These are phyloP conservation scores for Graphilbum ipis-grandicollis DNA, from an alignment of 2,329 filamentous ascomycete genomes.

Conservation along the genomic window DNA sequence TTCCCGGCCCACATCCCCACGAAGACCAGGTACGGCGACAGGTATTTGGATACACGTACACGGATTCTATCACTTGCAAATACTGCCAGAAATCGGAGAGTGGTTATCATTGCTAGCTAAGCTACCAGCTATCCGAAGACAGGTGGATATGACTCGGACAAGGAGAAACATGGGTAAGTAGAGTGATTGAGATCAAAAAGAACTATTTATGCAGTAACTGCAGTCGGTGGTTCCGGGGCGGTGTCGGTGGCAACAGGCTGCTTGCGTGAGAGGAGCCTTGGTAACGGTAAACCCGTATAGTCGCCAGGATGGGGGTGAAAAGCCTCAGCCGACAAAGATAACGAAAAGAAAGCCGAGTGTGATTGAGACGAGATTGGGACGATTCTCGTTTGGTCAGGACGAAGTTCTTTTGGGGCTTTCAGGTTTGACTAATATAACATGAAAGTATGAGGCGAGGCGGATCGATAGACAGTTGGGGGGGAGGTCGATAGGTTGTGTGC, in stretches of 20 bases:
- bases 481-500: constrained; percentile 20
- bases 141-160: neutral
- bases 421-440: constrained; percentile 9
- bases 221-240: too few species aligned
- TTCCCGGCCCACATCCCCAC: neutral
- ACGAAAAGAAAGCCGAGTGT: neutral
- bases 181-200: neutral
- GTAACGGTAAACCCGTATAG: too few species aligned
- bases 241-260: too few species aligned
- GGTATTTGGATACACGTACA: too few species aligned
- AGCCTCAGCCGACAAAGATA: neutral
- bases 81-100: neutral
- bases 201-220: too few species aligned
- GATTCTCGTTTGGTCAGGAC: constrained; percentile 8
- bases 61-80: too few species aligned
- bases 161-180: neutral
- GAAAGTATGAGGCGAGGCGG: constrained; percentile 15
- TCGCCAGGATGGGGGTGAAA: neutral
- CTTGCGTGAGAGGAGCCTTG: too few species aligned
- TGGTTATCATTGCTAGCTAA: neutral
- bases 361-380: constrained; percentile 8
- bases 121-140: neutral
- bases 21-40: neutral
- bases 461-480: constrained; percentile 8
- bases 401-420: constrained; percentile 2